Percentiles rank a stretch among this genome's conserved stretches.
phyloP scores from a whole-genome alignment of 208 protist species.

The Trypanosoma congolense region DNA sequence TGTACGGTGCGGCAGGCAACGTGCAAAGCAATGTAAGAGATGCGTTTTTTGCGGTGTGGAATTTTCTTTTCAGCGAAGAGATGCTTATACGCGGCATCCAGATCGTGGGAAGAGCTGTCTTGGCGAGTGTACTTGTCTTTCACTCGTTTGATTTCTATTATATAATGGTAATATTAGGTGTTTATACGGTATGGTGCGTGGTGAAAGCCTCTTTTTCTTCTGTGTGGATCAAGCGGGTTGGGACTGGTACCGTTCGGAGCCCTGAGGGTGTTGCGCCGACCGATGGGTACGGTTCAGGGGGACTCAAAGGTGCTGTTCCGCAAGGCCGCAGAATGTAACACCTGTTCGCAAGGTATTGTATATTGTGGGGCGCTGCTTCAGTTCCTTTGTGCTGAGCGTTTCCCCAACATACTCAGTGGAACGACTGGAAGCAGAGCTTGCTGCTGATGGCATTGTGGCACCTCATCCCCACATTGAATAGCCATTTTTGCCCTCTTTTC shows the following conservation, averaged over 20 bases:
- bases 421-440: slow-evolving; percentile 50
- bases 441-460: slow-evolving; percentile 51
- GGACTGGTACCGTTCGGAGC: too few species aligned
- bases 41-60: not conserved
- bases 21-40: not conserved
- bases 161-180: slow-evolving; percentile 4
- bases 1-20: not conserved
- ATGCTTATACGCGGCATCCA: not conserved
- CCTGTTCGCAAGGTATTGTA: slow-evolving; percentile 32
- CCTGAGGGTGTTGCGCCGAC: too few species aligned
- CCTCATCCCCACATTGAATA: slow-evolving; percentile 14
- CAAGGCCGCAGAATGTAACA: slow-evolving; percentile 20
- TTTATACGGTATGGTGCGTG: slow-evolving; percentile 1
- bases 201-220: not conserved
- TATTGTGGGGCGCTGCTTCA: slow-evolving; percentile 46
- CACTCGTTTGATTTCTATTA: slow-evolving; percentile 3
- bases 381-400: slow-evolving; percentile 61
- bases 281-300: not conserved
- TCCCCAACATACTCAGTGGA: slow-evolving; percentile 66
- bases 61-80: not conserved
- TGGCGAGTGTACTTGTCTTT: slow-evolving; percentile 15
- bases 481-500: too few species aligned
- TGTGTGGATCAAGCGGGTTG: too few species aligned
- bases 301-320: not conserved
- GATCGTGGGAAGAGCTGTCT: not conserved